These are phyloP conservation scores for Trypanosomatidae sp. DNA, from an alignment of 208 protist species.

Conservation along the genomic window DNA sequence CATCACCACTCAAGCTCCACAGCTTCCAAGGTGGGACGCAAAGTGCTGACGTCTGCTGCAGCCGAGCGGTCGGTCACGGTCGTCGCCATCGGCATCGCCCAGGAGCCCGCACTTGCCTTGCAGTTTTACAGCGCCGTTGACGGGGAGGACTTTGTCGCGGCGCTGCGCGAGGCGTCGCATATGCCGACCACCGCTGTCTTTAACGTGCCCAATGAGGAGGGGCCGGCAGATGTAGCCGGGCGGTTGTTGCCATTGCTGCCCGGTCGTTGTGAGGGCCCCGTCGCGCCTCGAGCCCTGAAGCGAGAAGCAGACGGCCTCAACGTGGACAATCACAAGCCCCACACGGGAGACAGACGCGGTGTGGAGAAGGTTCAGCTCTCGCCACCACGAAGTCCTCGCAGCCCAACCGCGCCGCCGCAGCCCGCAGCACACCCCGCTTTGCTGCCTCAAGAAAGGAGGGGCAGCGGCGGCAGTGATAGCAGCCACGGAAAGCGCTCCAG, in stretches of 20 bases:
- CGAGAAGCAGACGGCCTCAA: background rate
- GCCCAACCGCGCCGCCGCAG: background rate
- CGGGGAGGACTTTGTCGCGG: slow-evolving; percentile 19
- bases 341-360: background rate
- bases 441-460: background rate
- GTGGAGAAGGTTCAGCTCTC: background rate
- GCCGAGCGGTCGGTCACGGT: slow-evolving; percentile 8
- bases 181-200: slow-evolving; percentile 13
- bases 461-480: background rate
- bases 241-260: slow-evolving; percentile 6
- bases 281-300: slow-evolving; percentile 15
- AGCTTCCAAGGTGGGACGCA: background rate
- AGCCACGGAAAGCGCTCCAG: background rate
- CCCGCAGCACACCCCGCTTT: background rate
- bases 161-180: slow-evolving; percentile 12
- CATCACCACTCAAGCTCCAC: background rate
- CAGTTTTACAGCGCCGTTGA: slow-evolving; percentile 23
- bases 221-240: slow-evolving; percentile 12
- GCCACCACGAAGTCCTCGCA: background rate
- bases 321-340: background rate
- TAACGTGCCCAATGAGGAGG: slow-evolving; percentile 9
- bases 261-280: slow-evolving; percentile 5
- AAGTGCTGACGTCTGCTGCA: background rate
- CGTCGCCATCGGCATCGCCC: slow-evolving; percentile 24
- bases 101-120: slow-evolving; percentile 32